A percentile compares a stretch with the other conserved stretches of the same genome.
phyloP scores from a whole-genome alignment of 345 rosid genomes.

The Durio zibethinus region DNA sequence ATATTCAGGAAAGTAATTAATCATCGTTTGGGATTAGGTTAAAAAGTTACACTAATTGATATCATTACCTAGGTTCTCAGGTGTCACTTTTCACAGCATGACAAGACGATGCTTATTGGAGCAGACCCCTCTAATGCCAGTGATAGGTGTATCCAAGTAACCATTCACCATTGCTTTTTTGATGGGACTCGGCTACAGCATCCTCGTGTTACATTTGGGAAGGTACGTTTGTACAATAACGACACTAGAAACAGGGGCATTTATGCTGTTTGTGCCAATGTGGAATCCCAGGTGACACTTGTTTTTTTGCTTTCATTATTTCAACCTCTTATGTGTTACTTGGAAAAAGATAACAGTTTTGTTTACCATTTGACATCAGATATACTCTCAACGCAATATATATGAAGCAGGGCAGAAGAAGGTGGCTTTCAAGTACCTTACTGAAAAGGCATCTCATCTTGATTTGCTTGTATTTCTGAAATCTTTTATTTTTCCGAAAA shows the following conservation, averaged over 20 bases:
- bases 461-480: not conserved
- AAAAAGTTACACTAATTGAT: constrained; percentile 10
- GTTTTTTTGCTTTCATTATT: not conserved
- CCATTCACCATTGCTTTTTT: constrained; percentile 95
- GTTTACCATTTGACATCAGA: constrained; percentile 36
- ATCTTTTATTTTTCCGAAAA: not conserved
- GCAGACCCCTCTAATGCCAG: constrained; percentile 69
- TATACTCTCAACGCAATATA: constrained; percentile 88
- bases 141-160: constrained; percentile 81
- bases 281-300: constrained; percentile 72
- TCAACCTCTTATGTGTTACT: not conserved
- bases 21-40: not conserved
- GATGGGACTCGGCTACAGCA: constrained; percentile 86
- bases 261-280: constrained; percentile 92
- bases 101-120: constrained; percentile 89
- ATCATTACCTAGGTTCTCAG: constrained; percentile 33
- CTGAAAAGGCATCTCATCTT: constrained; percentile 54
- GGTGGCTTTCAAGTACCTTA: constrained; percentile 80
- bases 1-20: not conserved
- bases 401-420: constrained; percentile 94
- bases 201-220: constrained; percentile 89
- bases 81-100: constrained; percentile 78
- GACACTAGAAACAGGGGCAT: constrained; percentile 88
- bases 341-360: constrained; percentile 6
- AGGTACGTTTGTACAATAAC: constrained; percentile 83